These are phyloP conservation scores for Melanogaster broomeanus DNA, from an alignment of 768 basidiomycete species.

Conservation along the genomic window DNA sequence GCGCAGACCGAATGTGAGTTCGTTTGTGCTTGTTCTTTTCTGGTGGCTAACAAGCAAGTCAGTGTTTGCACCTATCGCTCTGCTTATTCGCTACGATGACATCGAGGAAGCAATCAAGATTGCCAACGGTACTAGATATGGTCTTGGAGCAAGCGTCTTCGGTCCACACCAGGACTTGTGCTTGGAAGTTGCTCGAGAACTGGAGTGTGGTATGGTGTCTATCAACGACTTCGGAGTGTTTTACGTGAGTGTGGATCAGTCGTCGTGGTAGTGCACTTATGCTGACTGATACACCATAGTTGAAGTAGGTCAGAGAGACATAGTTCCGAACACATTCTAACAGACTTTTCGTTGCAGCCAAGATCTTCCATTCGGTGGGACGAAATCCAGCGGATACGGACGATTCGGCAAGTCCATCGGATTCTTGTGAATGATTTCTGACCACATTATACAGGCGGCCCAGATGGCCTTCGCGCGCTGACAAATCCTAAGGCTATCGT, in stretches of 20 bases:
- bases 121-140: constrained; percentile 87
- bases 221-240: constrained; percentile 93
- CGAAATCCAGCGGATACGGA: constrained; percentile 89
- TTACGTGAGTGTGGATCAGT: constrained; percentile 55
- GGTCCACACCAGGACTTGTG: constrained; percentile 83
- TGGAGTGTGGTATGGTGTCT: constrained; percentile 97
- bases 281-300: constrained; percentile 37
- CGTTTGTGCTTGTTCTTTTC: background rate
- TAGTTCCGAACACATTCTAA: constrained; percentile 6
- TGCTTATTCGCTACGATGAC: constrained; percentile 81
- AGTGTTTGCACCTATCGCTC: constrained; percentile 94
- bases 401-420: constrained; percentile 68
- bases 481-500: constrained; percentile 90
- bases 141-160: constrained; percentile 93
- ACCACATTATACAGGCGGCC: constrained; percentile 59
- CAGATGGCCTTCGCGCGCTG: constrained; percentile 87
- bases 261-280: constrained; percentile 3
- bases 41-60: constrained; percentile 11
- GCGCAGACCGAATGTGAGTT: constrained; percentile 72
- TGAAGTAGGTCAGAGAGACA: constrained; percentile 54
- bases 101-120: constrained; percentile 85
- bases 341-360: constrained; percentile 49
- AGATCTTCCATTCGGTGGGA: constrained; percentile 94
- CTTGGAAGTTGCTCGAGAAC: constrained; percentile 71
- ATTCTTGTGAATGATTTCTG: constrained; percentile 5